These are phyloP conservation scores for Bathelium albidoporum DNA, from an alignment of 495 filamentous ascomycete genomes.

Conservation along the genomic window DNA sequence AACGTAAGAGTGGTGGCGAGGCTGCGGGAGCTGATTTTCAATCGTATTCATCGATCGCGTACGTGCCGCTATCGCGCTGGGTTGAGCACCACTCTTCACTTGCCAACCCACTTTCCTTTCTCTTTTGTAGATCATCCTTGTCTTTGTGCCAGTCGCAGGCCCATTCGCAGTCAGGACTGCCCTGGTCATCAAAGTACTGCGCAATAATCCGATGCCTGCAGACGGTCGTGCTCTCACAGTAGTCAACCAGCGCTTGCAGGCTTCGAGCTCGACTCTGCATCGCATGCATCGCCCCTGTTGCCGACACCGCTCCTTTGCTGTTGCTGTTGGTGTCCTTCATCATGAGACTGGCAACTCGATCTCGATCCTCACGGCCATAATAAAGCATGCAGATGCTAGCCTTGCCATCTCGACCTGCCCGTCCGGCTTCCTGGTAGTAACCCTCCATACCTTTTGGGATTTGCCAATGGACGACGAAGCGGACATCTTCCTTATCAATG, in stretches of 20 bases:
- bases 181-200: slow-evolving; percentile 65
- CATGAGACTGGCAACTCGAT: slow-evolving; percentile 48
- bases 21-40: neutral
- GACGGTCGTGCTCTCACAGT: slow-evolving; percentile 63
- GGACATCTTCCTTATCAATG: slow-evolving; percentile 87
- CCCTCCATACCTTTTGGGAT: slow-evolving; percentile 88
- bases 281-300: slow-evolving; percentile 28
- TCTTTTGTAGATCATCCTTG: slow-evolving; percentile 45
- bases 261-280: slow-evolving; percentile 22
- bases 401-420: slow-evolving; percentile 81
- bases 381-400: slow-evolving; percentile 79
- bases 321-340: slow-evolving; percentile 16
- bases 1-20: neutral
- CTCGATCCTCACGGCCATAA: slow-evolving; percentile 74
- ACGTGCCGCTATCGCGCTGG: slow-evolving; percentile 49
- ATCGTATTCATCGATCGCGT: slow-evolving; percentile 25
- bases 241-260: slow-evolving; percentile 49
- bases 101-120: slow-evolving; percentile 51
- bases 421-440: slow-evolving; percentile 90
- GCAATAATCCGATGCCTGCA: slow-evolving; percentile 74
- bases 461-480: slow-evolving; percentile 90
- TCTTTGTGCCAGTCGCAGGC: slow-evolving; percentile 92
- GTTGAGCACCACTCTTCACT: slow-evolving; percentile 68
- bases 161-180: slow-evolving; percentile 56
- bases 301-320: slow-evolving; percentile 21